phyloP scores from a whole-genome alignment of 176 grass and related monocot species.

The Aegilops speltoides region DNA sequence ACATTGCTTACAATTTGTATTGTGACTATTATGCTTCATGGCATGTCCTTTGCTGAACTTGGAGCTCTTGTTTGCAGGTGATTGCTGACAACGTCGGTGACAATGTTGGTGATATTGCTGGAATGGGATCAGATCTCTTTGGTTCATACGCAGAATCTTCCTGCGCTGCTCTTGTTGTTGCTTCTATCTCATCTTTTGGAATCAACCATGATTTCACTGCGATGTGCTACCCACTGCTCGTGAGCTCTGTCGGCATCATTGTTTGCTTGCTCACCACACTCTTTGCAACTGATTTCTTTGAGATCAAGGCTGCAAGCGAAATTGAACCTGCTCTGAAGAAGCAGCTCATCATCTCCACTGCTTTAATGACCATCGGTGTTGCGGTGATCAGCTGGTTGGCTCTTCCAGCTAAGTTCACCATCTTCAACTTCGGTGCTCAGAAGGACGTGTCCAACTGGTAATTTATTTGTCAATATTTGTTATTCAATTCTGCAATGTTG shows the following conservation, averaged over 20 bases:
- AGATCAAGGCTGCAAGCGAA: constrained; percentile 78
- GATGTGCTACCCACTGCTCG: constrained; percentile 80
- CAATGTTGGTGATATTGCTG: constrained; percentile 93
- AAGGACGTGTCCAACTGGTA: constrained; percentile 85
- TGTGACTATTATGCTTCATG: background rate
- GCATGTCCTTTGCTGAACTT: constrained; percentile 1
- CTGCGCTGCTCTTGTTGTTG: constrained; percentile 88
- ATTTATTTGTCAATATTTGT: constrained; percentile 18
- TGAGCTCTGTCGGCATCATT: constrained; percentile 88
- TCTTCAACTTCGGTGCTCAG: constrained; percentile 78
- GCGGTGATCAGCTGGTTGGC: constrained; percentile 74
- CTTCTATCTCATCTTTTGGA: constrained; percentile 91
- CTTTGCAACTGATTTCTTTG: constrained; percentile 80
- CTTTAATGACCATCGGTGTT: constrained; percentile 79
- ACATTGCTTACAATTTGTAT: background rate
- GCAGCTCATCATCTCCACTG: constrained; percentile 86
- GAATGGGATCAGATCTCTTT: constrained; percentile 94
- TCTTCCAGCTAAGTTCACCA: constrained; percentile 80
- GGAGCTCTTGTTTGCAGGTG: constrained; percentile 52
- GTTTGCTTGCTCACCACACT: constrained; percentile 83
- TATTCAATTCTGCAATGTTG: constrained; percentile 21
- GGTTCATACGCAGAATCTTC: constrained; percentile 90
- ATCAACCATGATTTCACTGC: constrained; percentile 83
- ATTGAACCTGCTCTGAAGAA: constrained; percentile 88
- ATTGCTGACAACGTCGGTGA: constrained; percentile 92